Percentiles rank a stretch among this genome's conserved stretches.
Conservation (phyloP, 1,284 basidiomycete genomes). For the Caloboletus inedulis region DNA sequence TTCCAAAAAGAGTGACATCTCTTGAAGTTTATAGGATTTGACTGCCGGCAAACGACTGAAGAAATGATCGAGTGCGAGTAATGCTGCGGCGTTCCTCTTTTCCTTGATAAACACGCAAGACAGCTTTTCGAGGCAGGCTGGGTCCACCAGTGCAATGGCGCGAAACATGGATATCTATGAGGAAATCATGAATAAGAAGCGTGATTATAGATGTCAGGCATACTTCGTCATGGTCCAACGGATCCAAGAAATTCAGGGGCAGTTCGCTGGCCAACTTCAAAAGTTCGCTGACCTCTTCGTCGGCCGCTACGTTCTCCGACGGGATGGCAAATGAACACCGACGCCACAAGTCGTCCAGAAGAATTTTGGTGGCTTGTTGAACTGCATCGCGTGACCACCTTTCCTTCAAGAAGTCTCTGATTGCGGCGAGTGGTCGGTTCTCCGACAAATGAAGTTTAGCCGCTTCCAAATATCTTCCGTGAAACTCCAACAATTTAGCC, state of each 20-base stretch:
- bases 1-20: conserved; percentile 33
- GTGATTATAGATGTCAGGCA: not conserved
- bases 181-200: not conserved
- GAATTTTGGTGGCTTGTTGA: conserved; percentile 30
- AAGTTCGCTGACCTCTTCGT: conserved; percentile 10
- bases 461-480: conserved; percentile 47
- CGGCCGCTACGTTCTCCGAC: conserved; percentile 3
- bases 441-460: conserved; percentile 54
- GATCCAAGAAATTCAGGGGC: conserved; percentile 12
- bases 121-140: conserved; percentile 10
- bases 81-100: conserved; percentile 8
- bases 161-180: conserved; percentile 27
- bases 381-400: conserved; percentile 27
- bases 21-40: conserved; percentile 14
- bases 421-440: conserved; percentile 48
- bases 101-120: conserved; percentile 11
- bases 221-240: conserved; percentile 20
- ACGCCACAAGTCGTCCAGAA: conserved; percentile 26
- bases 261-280: conserved; percentile 22
- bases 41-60: conserved; percentile 20
- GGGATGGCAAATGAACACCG: conserved; percentile 26
- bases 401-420: conserved; percentile 44
- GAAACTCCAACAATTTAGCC: conserved; percentile 47
- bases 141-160: conserved; percentile 19
- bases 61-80: conserved; percentile 28